Conservation (phyloP, 805 yeast species). For the Wickerhamomyces pijperi region DNA sequence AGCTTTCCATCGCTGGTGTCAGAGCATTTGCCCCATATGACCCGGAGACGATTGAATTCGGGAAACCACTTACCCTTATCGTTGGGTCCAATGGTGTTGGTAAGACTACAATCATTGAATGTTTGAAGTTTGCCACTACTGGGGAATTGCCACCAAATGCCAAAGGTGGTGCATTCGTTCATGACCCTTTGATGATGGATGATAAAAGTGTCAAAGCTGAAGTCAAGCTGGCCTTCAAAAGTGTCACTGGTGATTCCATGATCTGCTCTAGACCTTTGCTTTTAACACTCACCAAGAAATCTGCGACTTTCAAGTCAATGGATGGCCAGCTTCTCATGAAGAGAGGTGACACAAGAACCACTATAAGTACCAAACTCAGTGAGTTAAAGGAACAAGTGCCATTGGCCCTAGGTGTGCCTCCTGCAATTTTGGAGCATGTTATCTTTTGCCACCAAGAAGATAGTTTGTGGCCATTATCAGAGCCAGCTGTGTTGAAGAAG, state of each 20-base stretch:
- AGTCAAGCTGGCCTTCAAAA: slow-evolving; percentile 75
- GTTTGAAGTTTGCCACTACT: slow-evolving; percentile 86
- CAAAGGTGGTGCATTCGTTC: slow-evolving; percentile 91
- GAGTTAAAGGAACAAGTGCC: slow-evolving; percentile 83
- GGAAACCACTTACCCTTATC: slow-evolving; percentile 81
- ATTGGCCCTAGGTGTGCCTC: slow-evolving; percentile 73
- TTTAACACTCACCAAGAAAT: slow-evolving; percentile 48
- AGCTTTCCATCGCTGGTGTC: slow-evolving; percentile 75
- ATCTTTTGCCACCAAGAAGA: slow-evolving; percentile 98
- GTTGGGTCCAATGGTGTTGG: slow-evolving; percentile 97
- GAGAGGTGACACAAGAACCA: slow-evolving; percentile 49
- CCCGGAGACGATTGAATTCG: slow-evolving; percentile 80
- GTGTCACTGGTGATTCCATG: slow-evolving; percentile 66
- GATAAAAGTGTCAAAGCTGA: slow-evolving; percentile 79
- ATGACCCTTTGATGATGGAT: slow-evolving; percentile 77
- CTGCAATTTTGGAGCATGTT: slow-evolving; percentile 81
- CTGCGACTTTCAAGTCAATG: slow-evolving; percentile 74
- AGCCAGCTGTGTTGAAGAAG: slow-evolving; percentile 80
- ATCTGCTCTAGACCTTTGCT: slow-evolving; percentile 81
- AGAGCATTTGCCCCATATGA: slow-evolving; percentile 84
- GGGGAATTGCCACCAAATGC: slow-evolving; percentile 94
- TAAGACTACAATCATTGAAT: slow-evolving; percentile 91
- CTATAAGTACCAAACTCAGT: slow-evolving; percentile 70
- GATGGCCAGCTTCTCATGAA: slow-evolving; percentile 76
- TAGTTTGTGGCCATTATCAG: slow-evolving; percentile 90